phyloP scores from a whole-genome alignment of 345 rosid genomes.

The Euphorbia lathyris region DNA sequence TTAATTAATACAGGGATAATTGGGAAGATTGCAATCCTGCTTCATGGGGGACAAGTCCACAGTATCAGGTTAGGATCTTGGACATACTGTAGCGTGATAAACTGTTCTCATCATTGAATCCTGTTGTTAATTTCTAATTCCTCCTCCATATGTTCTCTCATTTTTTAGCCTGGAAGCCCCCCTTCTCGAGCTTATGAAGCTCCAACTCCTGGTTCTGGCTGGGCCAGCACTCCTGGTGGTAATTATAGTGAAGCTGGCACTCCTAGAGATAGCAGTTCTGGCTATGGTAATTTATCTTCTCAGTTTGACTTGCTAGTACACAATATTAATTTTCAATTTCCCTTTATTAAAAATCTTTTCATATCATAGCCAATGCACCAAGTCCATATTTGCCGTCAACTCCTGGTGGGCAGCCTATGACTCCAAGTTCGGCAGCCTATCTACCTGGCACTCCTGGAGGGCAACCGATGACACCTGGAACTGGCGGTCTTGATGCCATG shows the following conservation, averaged over 20 bases:
- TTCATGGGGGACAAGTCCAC: constrained; percentile 88
- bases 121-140: background rate
- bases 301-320: background rate
- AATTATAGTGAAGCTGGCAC: constrained; percentile 90
- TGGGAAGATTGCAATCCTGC: constrained; percentile 97
- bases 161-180: constrained; percentile 87
- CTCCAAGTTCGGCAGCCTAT: constrained; percentile 73
- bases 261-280: constrained; percentile 74
- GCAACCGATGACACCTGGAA: constrained; percentile 98
- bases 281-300: constrained; percentile 48
- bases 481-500: constrained; percentile 80
- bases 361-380: constrained; percentile 76
- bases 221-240: constrained; percentile 91
- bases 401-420: constrained; percentile 88
- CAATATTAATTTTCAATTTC: background rate
- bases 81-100: background rate
- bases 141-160: background rate
- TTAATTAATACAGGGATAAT: constrained; percentile 56
- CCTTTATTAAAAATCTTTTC: constrained; percentile 5
- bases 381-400: constrained; percentile 94
- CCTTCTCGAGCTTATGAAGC: constrained; percentile 87
- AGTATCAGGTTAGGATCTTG: constrained; percentile 60
- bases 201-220: constrained; percentile 92
- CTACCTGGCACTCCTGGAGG: constrained; percentile 98
- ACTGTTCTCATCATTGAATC: background rate